Base-by-base conservation (phyloP, 768 basidiomycete species). In the Pleurotus platypus region DNA sequence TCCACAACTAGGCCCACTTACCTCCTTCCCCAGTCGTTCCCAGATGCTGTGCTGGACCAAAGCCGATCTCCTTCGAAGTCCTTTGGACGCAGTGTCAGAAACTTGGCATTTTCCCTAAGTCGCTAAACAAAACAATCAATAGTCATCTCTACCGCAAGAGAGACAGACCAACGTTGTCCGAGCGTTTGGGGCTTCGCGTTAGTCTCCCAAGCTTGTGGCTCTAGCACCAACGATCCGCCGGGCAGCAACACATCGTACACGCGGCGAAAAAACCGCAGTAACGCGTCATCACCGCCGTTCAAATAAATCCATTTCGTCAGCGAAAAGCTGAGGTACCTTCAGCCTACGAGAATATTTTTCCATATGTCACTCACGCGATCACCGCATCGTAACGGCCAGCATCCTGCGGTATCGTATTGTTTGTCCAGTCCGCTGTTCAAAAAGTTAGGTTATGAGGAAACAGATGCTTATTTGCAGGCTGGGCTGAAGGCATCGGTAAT, bases 301-400 rank as follows among this genome's bases (percentile, higher is more conserved):
- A 96, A 75, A 69, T 96, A 94, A 30, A 95, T 91, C 94, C 94
- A 96, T 70, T 94, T 96, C 0, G 92, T 84, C 45, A 95, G 72
- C 0, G 93, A 95, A 62, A 96, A 85, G 1, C 92, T 94, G 26
- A 27, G 26, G 26, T 27, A 27, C 26, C 26, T 27, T 27, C 26
- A 27, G 26, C 26, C 26, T 27, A 27, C 26, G 26, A 27, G 26
- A 27, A 27, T 27, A 27, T 27, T 27, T 27, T 27, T 27, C 26
- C 26, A 27, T 27, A 27, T 27, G 26, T 27, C 26, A 70, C 87
- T 60, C 64, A 94, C 94, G 85, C 94, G 37, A 94, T 60, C 27
- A 95, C 82, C 30, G 93, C 80, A 63, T 92, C 85, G 66, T 94
- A 94, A 0, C 80, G 78, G 1, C 78, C 76, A 2, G 69, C 67